A percentile compares a stretch with the other conserved stretches of the same genome.
These are phyloP conservation scores for Helianthus tuberosus DNA, from an alignment of 129 eudicot genomes.

Conservation along the genomic window DNA sequence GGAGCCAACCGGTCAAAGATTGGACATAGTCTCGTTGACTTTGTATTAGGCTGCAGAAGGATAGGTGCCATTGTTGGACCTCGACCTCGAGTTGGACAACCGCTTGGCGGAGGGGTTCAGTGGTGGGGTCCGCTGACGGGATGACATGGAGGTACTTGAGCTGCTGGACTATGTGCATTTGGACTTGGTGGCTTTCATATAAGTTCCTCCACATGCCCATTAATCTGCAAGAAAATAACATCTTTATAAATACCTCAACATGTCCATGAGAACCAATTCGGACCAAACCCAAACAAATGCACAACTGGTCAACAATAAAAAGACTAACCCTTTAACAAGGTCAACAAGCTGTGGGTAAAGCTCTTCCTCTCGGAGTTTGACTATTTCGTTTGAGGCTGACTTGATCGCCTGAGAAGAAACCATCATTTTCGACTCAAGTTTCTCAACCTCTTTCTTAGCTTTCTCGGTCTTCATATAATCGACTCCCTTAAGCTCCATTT, in stretches of 20 bases:
- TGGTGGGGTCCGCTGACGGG: constrained; percentile 62
- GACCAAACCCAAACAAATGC: too few relatives aligned
- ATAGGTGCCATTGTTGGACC: constrained; percentile 84
- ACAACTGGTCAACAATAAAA: background rate
- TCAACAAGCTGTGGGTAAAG: constrained; percentile 91
- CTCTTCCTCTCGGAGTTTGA: constrained; percentile 86
- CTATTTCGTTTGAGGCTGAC: constrained; percentile 67
- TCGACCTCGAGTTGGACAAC: constrained; percentile 92
- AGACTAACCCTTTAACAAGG: constrained; percentile 80
- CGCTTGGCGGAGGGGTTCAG: constrained; percentile 83
- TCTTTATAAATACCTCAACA: background rate
- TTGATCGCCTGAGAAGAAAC: constrained; percentile 84
- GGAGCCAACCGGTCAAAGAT: constrained; percentile 95
- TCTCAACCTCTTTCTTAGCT: constrained; percentile 89
- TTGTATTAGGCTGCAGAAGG: constrained; percentile 79
- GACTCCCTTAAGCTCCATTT: constrained; percentile 77
- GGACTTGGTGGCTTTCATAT: constrained; percentile 97
- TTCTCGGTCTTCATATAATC: constrained; percentile 82
- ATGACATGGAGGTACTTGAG: too few relatives aligned
- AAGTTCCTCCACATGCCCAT: constrained; percentile 96
- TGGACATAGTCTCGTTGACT: constrained; percentile 86
- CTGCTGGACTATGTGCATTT: constrained; percentile 85
- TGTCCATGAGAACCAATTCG: too few relatives aligned
- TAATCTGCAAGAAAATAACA: constrained; percentile 44
- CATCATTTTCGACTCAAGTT: constrained; percentile 74